A percentile compares a stretch with the other conserved stretches of the same genome.
These are phyloP conservation scores for Anthracocystis panici-leucophaei DNA, from an alignment of 1,284 basidiomycete species.

Conservation along the genomic window DNA sequence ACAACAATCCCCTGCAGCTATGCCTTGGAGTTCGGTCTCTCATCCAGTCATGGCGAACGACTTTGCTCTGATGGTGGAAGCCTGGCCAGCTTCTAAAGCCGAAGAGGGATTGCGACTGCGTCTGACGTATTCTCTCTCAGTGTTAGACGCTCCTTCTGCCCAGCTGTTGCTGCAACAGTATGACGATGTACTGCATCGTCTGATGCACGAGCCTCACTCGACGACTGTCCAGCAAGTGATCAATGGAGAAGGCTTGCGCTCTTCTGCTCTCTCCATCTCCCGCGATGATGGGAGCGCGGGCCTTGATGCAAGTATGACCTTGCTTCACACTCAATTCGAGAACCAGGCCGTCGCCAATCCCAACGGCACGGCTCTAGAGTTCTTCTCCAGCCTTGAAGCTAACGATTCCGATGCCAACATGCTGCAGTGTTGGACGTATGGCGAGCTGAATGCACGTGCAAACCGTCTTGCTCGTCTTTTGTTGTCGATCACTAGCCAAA, in stretches of 20 bases:
- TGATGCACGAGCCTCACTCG: slow-evolving; percentile 7
- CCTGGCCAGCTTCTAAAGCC: slow-evolving; percentile 12
- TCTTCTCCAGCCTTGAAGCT: not conserved
- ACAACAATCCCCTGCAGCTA: not conserved
- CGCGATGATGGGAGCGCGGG: not conserved
- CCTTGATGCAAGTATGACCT: not conserved
- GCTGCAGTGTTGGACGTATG: slow-evolving; percentile 20
- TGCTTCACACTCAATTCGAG: slow-evolving; percentile 29
- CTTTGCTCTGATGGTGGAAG: slow-evolving; percentile 31
- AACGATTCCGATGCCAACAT: not conserved
- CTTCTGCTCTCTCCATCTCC: slow-evolving; percentile 3
- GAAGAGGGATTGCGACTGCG: not conserved
- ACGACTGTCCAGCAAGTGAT: slow-evolving; percentile 9
- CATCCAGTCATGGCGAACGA: slow-evolving; percentile 36
- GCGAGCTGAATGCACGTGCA: slow-evolving; percentile 14
- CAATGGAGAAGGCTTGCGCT: slow-evolving; percentile 10
- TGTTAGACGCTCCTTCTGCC: slow-evolving; percentile 18
- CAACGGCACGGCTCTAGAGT: slow-evolving; percentile 14
- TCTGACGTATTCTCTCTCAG: slow-evolving; percentile 17
- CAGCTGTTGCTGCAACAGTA: slow-evolving; percentile 20
- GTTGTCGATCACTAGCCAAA: slow-evolving; percentile 4
- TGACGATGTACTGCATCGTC: slow-evolving; percentile 14
- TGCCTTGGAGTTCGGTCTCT: slow-evolving; percentile 11
- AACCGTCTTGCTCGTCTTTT: slow-evolving; percentile 10
- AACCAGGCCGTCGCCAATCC: not conserved